Evolutionary conservation across 2,329 filamentous ascomycete species (phyloP).

Genomic region (Fusarium hostae): DNA sequence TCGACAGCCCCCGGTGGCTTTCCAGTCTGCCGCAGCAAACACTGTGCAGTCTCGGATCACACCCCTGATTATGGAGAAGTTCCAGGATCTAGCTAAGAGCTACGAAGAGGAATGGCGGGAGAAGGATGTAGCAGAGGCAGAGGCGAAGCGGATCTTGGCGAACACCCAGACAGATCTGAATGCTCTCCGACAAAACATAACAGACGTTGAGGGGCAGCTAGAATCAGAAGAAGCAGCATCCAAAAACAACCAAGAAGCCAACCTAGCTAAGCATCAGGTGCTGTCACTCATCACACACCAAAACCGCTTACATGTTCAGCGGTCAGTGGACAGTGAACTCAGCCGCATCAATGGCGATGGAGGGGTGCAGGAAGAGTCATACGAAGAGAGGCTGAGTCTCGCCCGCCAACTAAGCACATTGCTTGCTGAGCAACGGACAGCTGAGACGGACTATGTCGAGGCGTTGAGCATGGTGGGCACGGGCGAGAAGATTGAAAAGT

Average conservation of each 20-base stretch:
- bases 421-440: constrained; percentile 68
- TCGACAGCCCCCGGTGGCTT: constrained; percentile 55
- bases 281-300: constrained; percentile 63
- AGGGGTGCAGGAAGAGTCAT: constrained; percentile 55
- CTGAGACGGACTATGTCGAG: constrained; percentile 75
- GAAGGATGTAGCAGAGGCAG: constrained; percentile 75
- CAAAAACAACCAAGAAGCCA: constrained; percentile 64
- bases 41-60: constrained; percentile 76
- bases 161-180: constrained; percentile 76
- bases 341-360: constrained; percentile 62
- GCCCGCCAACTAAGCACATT: constrained; percentile 67
- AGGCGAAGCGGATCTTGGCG: constrained; percentile 72
- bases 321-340: constrained; percentile 63
- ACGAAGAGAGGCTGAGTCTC: constrained; percentile 67
- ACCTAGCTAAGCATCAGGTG: constrained; percentile 59
- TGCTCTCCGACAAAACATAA: constrained; percentile 67
- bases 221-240: constrained; percentile 66
- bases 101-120: constrained; percentile 82
- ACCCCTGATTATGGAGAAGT: constrained; percentile 76
- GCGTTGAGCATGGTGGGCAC: constrained; percentile 76
- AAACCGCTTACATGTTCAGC: constrained; percentile 63
- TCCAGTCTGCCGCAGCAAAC: constrained; percentile 73
- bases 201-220: constrained; percentile 65
- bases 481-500: constrained; percentile 78
- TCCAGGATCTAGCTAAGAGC: constrained; percentile 74